Evolutionary conservation across 495 filamentous ascomycete genomes (phyloP).

Genomic region (Cryomyces minteri): DNA sequence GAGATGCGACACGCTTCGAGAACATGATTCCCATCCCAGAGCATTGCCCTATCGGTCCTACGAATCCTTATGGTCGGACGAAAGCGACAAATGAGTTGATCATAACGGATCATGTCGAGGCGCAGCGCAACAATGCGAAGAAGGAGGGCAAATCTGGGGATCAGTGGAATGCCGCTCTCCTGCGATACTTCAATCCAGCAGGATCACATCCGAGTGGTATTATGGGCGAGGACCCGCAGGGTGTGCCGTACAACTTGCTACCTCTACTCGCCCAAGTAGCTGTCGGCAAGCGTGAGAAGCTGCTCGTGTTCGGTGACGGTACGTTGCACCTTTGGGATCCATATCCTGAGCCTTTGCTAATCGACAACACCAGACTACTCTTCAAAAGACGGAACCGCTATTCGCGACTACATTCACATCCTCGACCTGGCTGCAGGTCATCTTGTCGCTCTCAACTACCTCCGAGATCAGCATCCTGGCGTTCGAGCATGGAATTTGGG

Average conservation of each 20-base stretch:
- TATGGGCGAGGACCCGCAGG: conserved; percentile 97
- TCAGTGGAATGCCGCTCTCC: conserved; percentile 81
- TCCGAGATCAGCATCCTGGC: conserved; percentile 74
- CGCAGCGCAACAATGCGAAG: conserved; percentile 65
- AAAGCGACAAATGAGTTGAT: conserved; percentile 80
- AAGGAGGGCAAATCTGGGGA: conserved; percentile 60
- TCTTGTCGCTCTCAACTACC: conserved; percentile 79
- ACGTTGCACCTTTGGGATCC: conserved; percentile 5
- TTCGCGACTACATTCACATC: conserved; percentile 66
- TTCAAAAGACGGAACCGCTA: conserved; percentile 59
- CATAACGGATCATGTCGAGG: conserved; percentile 79
- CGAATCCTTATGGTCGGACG: conserved; percentile 92
- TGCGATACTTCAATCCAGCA: conserved; percentile 95
- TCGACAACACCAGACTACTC: conserved; percentile 48
- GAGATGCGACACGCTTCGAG: conserved; percentile 79
- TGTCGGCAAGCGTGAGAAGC: conserved; percentile 83
- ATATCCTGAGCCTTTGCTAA: background rate
- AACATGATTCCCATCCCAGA: conserved; percentile 99
- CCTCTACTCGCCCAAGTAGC: conserved; percentile 91
- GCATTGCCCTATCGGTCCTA: conserved; percentile 84
- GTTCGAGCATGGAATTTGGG: conserved; percentile 95
- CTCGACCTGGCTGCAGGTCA: conserved; percentile 81
- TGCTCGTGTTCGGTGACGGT: conserved; percentile 91
- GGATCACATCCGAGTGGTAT: conserved; percentile 89
- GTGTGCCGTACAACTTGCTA: conserved; percentile 88